phyloP scores from a whole-genome alignment of 331 rosid species.

The Malus hybrid region DNA sequence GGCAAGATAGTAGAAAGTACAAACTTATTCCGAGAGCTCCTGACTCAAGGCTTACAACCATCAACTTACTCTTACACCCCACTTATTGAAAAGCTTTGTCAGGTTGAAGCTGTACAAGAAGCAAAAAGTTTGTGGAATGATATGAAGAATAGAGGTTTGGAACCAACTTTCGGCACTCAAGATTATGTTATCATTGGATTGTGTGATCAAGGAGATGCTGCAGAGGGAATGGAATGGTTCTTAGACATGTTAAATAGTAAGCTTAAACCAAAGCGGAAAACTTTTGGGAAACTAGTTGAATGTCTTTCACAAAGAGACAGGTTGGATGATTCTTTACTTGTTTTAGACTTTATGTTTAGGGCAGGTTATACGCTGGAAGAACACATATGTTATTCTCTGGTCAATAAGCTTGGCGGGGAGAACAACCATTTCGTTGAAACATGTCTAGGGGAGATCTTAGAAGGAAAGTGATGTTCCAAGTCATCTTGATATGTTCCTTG shows the following conservation, averaged over 20 bases:
- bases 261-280: constrained; percentile 29
- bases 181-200: constrained; percentile 41
- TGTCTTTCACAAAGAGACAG: constrained; percentile 26
- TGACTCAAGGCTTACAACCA: constrained; percentile 42
- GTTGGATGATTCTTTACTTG: constrained; percentile 54
- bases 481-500: constrained; percentile 13
- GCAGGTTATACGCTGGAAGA: constrained; percentile 28
- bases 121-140: constrained; percentile 49
- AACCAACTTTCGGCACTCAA: constrained; percentile 24
- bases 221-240: constrained; percentile 53
- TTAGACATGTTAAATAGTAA: constrained; percentile 34
- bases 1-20: constrained; percentile 37
- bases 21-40: constrained; percentile 32
- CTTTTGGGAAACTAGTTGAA: constrained; percentile 12
- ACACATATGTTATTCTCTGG: constrained; percentile 27
- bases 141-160: constrained; percentile 35
- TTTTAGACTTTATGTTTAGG: constrained; percentile 50
- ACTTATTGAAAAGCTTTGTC: constrained; percentile 41
- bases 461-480: constrained; percentile 20
- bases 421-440: constrained; percentile 23
- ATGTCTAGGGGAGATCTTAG: constrained; percentile 28
- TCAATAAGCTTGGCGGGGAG: constrained; percentile 14
- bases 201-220: constrained; percentile 35
- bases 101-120: constrained; percentile 33
- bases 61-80: constrained; percentile 31